A percentile compares a stretch with the other conserved stretches of the same genome.
These are phyloP conservation scores for Lachnellula arida DNA, from an alignment of 2,329 filamentous ascomycete genomes.

Conservation along the genomic window DNA sequence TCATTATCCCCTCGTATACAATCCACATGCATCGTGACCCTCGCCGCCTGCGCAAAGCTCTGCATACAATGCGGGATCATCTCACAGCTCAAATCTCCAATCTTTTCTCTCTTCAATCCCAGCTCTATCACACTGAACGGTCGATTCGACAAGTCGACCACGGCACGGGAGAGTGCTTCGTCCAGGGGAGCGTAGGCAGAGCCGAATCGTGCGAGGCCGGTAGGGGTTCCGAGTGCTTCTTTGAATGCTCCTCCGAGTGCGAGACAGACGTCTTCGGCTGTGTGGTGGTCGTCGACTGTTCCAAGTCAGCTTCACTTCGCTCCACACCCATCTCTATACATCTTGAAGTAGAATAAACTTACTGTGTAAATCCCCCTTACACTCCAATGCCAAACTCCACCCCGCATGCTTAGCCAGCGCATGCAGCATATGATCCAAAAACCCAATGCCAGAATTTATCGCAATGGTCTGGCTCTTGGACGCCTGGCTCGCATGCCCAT, in stretches of 20 bases:
- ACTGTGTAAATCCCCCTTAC: slow-evolving; percentile 90
- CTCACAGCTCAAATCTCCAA: slow-evolving; percentile 88
- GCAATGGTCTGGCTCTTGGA: slow-evolving; percentile 82
- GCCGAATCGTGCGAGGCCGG: slow-evolving; percentile 85
- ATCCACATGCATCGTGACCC: slow-evolving; percentile 92
- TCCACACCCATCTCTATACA: neutral
- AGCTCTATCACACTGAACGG: slow-evolving; percentile 81
- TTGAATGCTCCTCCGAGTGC: slow-evolving; percentile 85
- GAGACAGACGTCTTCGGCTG: slow-evolving; percentile 90
- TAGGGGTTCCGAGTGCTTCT: slow-evolving; percentile 68
- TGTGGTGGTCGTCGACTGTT: slow-evolving; percentile 96
- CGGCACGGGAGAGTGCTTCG: slow-evolving; percentile 88
- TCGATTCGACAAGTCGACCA: slow-evolving; percentile 91
- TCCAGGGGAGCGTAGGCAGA: slow-evolving; percentile 90
- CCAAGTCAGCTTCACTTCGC: neutral
- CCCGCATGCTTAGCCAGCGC: slow-evolving; percentile 93
- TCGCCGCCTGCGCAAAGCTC: slow-evolving; percentile 86
- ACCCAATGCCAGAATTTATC: slow-evolving; percentile 91
- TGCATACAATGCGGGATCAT: slow-evolving; percentile 96
- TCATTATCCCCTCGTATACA: slow-evolving; percentile 88
- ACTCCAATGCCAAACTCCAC: slow-evolving; percentile 81
- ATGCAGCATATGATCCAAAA: slow-evolving; percentile 98
- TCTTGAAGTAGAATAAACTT: slow-evolving; percentile 33
- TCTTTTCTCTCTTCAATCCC: slow-evolving; percentile 83
- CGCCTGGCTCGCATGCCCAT: slow-evolving; percentile 75